Percentiles rank a stretch among this genome's conserved stretches.
Conservation (phyloP, 768 basidiomycete species). For the Chalciporus chontae region DNA sequence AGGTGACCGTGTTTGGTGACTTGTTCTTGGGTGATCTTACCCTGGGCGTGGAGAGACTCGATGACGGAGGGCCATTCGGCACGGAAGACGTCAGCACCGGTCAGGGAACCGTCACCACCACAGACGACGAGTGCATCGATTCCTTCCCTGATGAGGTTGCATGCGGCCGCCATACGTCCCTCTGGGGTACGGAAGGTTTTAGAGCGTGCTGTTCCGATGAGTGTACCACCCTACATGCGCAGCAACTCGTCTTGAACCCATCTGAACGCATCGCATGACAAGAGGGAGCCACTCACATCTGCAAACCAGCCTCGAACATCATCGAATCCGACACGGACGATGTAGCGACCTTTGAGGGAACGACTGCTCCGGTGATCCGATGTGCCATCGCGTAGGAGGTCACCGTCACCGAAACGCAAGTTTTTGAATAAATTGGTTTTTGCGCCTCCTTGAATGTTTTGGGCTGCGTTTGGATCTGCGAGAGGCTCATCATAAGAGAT, state of each 20-base stretch:
- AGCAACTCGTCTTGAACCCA: neutral
- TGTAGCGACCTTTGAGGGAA: conserved; percentile 85
- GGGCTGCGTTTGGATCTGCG: conserved; percentile 24
- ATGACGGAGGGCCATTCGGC: conserved; percentile 93
- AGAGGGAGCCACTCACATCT: conserved; percentile 49
- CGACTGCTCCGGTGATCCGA: conserved; percentile 64
- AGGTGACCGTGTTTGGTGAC: conserved; percentile 73
- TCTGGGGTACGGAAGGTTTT: conserved; percentile 79
- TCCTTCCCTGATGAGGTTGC: conserved; percentile 92
- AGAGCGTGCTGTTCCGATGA: conserved; percentile 92
- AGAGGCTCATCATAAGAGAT: conserved; percentile 25
- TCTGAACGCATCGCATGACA: neutral
- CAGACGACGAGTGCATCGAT: conserved; percentile 97
- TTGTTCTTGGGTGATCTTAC: conserved; percentile 78
- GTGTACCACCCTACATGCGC: conserved; percentile 73
- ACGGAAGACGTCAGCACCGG: conserved; percentile 92
- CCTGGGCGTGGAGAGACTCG: conserved; percentile 57
- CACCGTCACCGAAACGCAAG: conserved; percentile 80
- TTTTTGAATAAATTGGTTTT: conserved; percentile 55
- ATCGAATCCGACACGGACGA: conserved; percentile 96
- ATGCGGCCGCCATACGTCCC: conserved; percentile 84
- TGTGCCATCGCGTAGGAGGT: conserved; percentile 75
- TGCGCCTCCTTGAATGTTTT: conserved; percentile 18
- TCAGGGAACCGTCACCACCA: conserved; percentile 95
- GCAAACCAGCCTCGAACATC: conserved; percentile 95